These are phyloP conservation scores for Sugiyamaella boreocaroliniensis DNA, from an alignment of 805 yeast species.

Conservation along the genomic window DNA sequence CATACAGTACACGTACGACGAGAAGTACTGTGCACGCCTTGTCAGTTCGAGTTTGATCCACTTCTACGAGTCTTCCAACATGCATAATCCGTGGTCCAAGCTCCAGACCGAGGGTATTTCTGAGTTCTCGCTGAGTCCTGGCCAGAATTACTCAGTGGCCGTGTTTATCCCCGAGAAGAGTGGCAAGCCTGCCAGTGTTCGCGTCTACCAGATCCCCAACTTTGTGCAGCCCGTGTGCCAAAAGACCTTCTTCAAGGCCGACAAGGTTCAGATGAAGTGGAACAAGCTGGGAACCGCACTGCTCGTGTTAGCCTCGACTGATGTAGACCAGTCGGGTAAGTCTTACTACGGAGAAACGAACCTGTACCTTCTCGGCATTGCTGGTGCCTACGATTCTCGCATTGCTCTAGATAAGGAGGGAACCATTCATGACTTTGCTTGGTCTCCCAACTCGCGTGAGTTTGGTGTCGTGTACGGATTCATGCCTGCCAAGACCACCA, in stretches of 20 bases:
- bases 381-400: slow-evolving; percentile 85
- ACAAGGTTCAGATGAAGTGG: slow-evolving; percentile 88
- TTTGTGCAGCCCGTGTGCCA: slow-evolving; percentile 71
- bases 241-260: slow-evolving; percentile 92
- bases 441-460: slow-evolving; percentile 95
- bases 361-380: slow-evolving; percentile 81
- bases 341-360: slow-evolving; percentile 96
- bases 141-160: slow-evolving; percentile 83
- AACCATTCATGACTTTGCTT: slow-evolving; percentile 93
- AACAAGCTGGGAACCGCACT: slow-evolving; percentile 90
- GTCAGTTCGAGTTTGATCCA: slow-evolving; percentile 54
- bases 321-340: slow-evolving; percentile 88
- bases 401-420: slow-evolving; percentile 87
- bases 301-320: slow-evolving; percentile 89
- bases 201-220: slow-evolving; percentile 74
- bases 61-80: slow-evolving; percentile 48
- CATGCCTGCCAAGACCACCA: slow-evolving; percentile 95
- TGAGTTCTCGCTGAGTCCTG: slow-evolving; percentile 73
- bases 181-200: slow-evolving; percentile 86
- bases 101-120: slow-evolving; percentile 46
- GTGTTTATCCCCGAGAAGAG: slow-evolving; percentile 79
- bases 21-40: slow-evolving; percentile 57
- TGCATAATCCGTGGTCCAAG: slow-evolving; percentile 47
- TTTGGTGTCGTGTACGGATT: slow-evolving; percentile 96
- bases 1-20: slow-evolving; percentile 84